Base-by-base conservation (phyloP, 331 rosid genomes). In the Quercus phellos region DNA sequence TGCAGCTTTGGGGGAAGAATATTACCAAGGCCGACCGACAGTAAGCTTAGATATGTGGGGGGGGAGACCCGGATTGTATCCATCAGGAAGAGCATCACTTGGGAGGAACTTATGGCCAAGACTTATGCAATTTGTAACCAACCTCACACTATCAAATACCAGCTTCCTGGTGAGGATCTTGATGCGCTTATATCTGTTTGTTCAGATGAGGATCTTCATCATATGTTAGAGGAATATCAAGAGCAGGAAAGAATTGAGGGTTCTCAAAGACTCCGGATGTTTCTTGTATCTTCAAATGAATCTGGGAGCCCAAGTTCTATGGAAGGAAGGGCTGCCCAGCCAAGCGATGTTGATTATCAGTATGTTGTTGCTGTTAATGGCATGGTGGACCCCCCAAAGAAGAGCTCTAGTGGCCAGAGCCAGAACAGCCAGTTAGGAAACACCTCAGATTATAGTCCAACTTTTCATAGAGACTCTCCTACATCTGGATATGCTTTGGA, bases 1-100 rank as follows among this genome's bases (percentile, higher is more conserved):
- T 95, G 99, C 84, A 95, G 99, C 85, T 89, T 89, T 85, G 99
- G 98, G 55, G 99, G 99, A 70, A 87, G 94, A 84, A 92, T 93
- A 77, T 79, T 90, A 29, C 97, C 94, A 3, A 87, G 99, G 78
- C 98, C 98, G 51, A 85, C 87, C 77, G 98, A 93, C 60, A 96
- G 92, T 81, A 93, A 85, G 75, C 94, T 93, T 71, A 85, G 97
- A 84, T 95, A 95, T 79, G 94, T 89, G 2, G 94, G 98, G 16
- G 99, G 99, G 76, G 99, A 95, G 77, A 93, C 99, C 2, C 83
- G 94, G 35, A 95, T 95, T 56, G 76, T 95, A 75, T 93, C 96
- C 60, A 79, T 95, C 26, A 66, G 84, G 38, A 89, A 79, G 80
- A 77, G 83, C 84, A 80, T 87, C 64, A 76, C 82, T 21, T 88